These are phyloP conservation scores for Wickerhamiella bombiphila DNA, from an alignment of 805 yeast genomes.

Conservation along the genomic window DNA sequence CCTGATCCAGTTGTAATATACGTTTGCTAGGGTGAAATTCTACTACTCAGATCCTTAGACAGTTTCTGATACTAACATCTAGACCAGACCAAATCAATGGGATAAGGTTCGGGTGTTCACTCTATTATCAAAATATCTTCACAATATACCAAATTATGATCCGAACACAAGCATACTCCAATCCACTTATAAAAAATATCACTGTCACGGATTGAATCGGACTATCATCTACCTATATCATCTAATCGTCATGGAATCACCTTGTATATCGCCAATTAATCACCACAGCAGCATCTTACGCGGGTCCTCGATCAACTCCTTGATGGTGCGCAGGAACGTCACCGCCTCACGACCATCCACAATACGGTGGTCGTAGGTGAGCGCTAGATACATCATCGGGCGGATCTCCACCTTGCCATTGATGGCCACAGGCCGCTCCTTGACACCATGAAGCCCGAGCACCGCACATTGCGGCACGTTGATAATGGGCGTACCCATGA, in stretches of 20 bases:
- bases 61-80: no score
- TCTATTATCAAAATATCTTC: no score
- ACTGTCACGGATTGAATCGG: no score
- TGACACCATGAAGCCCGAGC: constrained; percentile 91
- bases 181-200: no score
- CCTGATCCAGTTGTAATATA: no score
- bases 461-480: constrained; percentile 98
- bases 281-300: constrained; percentile 73
- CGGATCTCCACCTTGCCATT: constrained; percentile 91
- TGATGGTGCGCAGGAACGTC: constrained; percentile 85
- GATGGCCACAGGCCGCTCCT: constrained; percentile 93
- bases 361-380: constrained; percentile 96
- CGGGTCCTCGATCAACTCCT: constrained; percentile 97
- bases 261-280: no score
- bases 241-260: neutral
- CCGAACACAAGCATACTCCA: no score
- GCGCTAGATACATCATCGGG: constrained; percentile 99
- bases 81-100: no score
- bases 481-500: constrained; percentile 96
- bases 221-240: neutral
- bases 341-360: constrained; percentile 99
- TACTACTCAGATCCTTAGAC: no score
- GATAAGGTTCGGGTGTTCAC: no score
- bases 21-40: no score
- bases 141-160: no score